These are phyloP conservation scores for Diaporthe caulivora DNA, from an alignment of 2,329 filamentous ascomycete species.

Conservation along the genomic window DNA sequence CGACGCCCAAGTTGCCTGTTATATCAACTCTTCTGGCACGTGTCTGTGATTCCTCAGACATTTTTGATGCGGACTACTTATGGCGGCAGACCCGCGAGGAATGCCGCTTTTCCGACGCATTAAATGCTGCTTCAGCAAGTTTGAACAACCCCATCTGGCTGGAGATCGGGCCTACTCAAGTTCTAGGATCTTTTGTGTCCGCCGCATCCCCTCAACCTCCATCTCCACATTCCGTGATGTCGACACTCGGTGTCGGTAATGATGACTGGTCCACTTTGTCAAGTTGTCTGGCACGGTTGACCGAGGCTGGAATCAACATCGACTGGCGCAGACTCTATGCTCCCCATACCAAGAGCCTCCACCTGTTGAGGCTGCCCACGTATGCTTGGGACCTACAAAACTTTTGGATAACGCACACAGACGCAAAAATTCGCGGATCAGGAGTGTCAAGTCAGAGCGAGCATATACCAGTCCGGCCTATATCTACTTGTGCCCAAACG, in stretches of 20 bases:
- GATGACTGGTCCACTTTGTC: slow-evolving; percentile 16
- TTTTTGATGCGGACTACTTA: slow-evolving; percentile 53
- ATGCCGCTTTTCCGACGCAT: slow-evolving; percentile 49
- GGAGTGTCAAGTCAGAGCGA: slow-evolving; percentile 58
- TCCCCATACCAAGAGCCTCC: slow-evolving; percentile 41
- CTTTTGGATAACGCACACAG: slow-evolving; percentile 57
- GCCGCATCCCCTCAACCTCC: too few relatives aligned
- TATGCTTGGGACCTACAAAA: slow-evolving; percentile 56
- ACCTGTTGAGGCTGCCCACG: slow-evolving; percentile 50
- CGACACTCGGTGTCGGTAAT: not conserved
- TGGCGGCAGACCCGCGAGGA: slow-evolving; percentile 58
- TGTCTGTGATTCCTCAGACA: slow-evolving; percentile 49
- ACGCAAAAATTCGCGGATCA: slow-evolving; percentile 62
- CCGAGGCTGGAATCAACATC: not conserved
- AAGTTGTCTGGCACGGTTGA: not conserved
- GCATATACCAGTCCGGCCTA: slow-evolving; percentile 39
- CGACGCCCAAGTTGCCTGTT: not conserved
- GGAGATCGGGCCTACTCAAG: slow-evolving; percentile 3
- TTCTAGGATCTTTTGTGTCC: not conserved
- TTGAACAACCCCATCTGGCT: not conserved
- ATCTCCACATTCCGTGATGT: too few relatives aligned
- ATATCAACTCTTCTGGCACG: slow-evolving; percentile 47
- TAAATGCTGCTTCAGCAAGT: not conserved
- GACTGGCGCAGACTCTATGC: slow-evolving; percentile 8
- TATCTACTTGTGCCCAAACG: not conserved